phyloP scores from a whole-genome alignment of 495 filamentous ascomycete genomes.

The Xylaria sp. region DNA sequence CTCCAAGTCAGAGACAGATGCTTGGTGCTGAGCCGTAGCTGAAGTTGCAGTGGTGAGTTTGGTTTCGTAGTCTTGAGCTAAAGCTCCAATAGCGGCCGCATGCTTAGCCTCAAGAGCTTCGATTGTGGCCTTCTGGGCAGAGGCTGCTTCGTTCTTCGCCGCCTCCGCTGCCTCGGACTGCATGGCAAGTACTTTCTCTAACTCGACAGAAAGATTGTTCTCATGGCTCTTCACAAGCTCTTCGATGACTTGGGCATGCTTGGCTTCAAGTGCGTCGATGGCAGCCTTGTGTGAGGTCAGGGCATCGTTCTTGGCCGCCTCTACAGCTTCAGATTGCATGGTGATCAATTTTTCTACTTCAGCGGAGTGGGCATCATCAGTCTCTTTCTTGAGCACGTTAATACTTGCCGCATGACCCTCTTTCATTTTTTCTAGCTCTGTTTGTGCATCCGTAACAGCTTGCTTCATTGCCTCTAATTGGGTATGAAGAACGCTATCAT shows the following conservation, averaged over 20 bases:
- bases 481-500: slow-evolving; percentile 33
- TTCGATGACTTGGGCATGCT: slow-evolving; percentile 51
- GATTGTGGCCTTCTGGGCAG: slow-evolving; percentile 41
- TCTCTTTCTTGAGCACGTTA: slow-evolving; percentile 50
- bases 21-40: slow-evolving; percentile 34
- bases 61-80: slow-evolving; percentile 48
- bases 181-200: slow-evolving; percentile 54
- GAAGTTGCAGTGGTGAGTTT: slow-evolving; percentile 34
- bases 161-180: slow-evolving; percentile 53
- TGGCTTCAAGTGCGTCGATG: slow-evolving; percentile 49
- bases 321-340: slow-evolving; percentile 51
- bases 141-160: slow-evolving; percentile 43
- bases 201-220: slow-evolving; percentile 43
- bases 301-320: slow-evolving; percentile 46
- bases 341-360: slow-evolving; percentile 58
- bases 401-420: slow-evolving; percentile 47
- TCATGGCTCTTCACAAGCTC: slow-evolving; percentile 51
- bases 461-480: slow-evolving; percentile 44
- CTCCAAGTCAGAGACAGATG: slow-evolving; percentile 34
- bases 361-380: slow-evolving; percentile 51
- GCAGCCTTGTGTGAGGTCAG: slow-evolving; percentile 40
- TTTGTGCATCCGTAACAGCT: slow-evolving; percentile 42
- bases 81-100: slow-evolving; percentile 46
- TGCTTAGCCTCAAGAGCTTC: slow-evolving; percentile 51
- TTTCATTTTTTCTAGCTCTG: slow-evolving; percentile 50